These are phyloP conservation scores for Berkeleyomyces rouxiae DNA, from an alignment of 2,329 filamentous ascomycete genomes.

Conservation along the genomic window DNA sequence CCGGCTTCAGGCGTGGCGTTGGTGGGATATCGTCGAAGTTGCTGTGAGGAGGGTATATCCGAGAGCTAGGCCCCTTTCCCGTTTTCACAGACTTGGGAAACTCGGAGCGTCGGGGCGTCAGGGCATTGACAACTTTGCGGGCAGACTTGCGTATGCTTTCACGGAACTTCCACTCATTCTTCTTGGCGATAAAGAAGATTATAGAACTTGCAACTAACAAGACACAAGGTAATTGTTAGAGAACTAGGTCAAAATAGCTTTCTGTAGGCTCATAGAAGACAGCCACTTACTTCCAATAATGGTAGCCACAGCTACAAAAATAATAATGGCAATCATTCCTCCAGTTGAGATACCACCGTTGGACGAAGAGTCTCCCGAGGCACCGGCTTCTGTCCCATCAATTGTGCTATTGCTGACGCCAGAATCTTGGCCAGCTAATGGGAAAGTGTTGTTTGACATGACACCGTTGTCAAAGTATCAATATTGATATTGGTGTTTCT, in stretches of 20 bases:
- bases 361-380: slow-evolving; percentile 43
- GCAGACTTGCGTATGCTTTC: slow-evolving; percentile 55
- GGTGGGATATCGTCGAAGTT: slow-evolving; percentile 41
- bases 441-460: slow-evolving; percentile 25
- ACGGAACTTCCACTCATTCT: slow-evolving; percentile 65
- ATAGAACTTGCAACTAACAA: slow-evolving; percentile 42
- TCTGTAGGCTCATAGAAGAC: slow-evolving; percentile 12
- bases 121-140: slow-evolving; percentile 40
- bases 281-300: slow-evolving; percentile 49
- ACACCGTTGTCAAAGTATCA: not conserved
- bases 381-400: slow-evolving; percentile 42
- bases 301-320: slow-evolving; percentile 50
- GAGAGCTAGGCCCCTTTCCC: slow-evolving; percentile 15
- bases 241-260: not conserved
- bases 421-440: slow-evolving; percentile 23
- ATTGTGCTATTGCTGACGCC: slow-evolving; percentile 19
- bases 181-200: slow-evolving; percentile 69
- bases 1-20: slow-evolving; percentile 36
- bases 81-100: slow-evolving; percentile 43
- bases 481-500: not conserved
- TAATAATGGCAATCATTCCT: slow-evolving; percentile 56
- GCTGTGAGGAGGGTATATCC: slow-evolving; percentile 21
- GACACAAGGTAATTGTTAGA: slow-evolving; percentile 9
- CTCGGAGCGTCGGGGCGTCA: slow-evolving; percentile 44
- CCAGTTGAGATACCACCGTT: slow-evolving; percentile 49